phyloP scores from a whole-genome alignment of 176 grass and related monocot species.

The Tillandsia fasciculata region DNA sequence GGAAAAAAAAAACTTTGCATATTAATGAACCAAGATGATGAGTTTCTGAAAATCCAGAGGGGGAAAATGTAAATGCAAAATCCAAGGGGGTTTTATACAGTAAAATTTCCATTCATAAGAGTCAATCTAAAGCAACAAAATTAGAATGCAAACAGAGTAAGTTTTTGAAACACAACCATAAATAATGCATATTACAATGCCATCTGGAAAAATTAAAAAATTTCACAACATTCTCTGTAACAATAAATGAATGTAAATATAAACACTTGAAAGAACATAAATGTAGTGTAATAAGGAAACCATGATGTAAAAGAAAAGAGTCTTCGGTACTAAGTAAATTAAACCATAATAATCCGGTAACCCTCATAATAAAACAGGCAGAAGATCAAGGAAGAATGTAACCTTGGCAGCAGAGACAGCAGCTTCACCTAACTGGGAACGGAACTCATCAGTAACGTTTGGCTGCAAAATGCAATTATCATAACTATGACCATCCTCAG shows the following conservation, averaged over 20 bases:
- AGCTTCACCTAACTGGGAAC: conserved; percentile 66
- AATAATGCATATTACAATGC: background rate
- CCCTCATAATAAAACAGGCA: conserved; percentile 3
- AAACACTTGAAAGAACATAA: background rate
- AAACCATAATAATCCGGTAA: conserved; percentile 7
- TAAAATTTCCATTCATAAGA: too few species aligned
- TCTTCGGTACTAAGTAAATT: background rate
- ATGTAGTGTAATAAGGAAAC: background rate
- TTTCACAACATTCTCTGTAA: background rate
- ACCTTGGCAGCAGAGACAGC: conserved; percentile 92
- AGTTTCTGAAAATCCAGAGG: too few species aligned
- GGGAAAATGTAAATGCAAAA: too few species aligned
- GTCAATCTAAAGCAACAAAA: too few species aligned
- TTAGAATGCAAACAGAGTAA: background rate
- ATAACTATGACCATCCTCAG: conserved; percentile 9
- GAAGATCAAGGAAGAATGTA: conserved; percentile 20
- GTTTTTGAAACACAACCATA: background rate
- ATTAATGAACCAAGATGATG: too few species aligned
- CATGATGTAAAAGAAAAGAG: background rate
- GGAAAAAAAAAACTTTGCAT: too few species aligned
- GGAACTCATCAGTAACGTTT: conserved; percentile 64
- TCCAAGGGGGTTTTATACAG: too few species aligned
- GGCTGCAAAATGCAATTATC: conserved; percentile 44
- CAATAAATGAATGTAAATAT: background rate
- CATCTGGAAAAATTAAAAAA: background rate